These are phyloP conservation scores for Podospora didyma DNA, from an alignment of 495 filamentous ascomycete genomes.

Conservation along the genomic window DNA sequence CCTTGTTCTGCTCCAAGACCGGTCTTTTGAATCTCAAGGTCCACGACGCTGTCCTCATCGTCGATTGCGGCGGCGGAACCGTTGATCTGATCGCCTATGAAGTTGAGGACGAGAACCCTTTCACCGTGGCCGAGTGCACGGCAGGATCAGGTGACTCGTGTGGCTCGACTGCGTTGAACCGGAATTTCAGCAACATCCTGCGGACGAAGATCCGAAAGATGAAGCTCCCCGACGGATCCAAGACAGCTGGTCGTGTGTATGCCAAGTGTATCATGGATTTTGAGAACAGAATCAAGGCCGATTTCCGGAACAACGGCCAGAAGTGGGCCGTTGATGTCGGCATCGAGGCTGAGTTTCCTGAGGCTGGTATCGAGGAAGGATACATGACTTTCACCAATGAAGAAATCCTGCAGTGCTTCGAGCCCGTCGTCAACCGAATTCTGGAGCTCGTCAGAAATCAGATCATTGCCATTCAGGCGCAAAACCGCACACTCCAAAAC, in stretches of 20 bases:
- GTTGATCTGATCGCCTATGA: conserved; percentile 76
- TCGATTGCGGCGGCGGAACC: conserved; percentile 72
- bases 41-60: conserved; percentile 69
- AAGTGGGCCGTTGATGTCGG: conserved; percentile 76
- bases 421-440: conserved; percentile 71
- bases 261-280: conserved; percentile 82
- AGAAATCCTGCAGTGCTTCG: conserved; percentile 75
- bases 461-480: conserved; percentile 74
- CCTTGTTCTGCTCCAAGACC: conserved; percentile 71
- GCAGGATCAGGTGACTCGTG: conserved; percentile 72
- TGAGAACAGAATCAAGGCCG: conserved; percentile 74
- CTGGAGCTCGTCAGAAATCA: conserved; percentile 70
- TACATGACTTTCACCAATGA: conserved; percentile 84
- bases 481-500: conserved; percentile 68
- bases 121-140: conserved; percentile 71
- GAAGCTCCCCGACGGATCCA: conserved; percentile 71
- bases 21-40: conserved; percentile 70
- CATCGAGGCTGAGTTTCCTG: conserved; percentile 73
- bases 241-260: conserved; percentile 69
- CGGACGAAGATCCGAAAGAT: conserved; percentile 74
- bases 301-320: conserved; percentile 76
- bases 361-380: conserved; percentile 71
- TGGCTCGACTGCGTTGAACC: conserved; percentile 68
- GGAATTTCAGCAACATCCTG: conserved; percentile 73
- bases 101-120: conserved; percentile 71